phyloP scores from a whole-genome alignment of 2,329 filamentous ascomycete species.

The Trichoderma koningiopsis region DNA sequence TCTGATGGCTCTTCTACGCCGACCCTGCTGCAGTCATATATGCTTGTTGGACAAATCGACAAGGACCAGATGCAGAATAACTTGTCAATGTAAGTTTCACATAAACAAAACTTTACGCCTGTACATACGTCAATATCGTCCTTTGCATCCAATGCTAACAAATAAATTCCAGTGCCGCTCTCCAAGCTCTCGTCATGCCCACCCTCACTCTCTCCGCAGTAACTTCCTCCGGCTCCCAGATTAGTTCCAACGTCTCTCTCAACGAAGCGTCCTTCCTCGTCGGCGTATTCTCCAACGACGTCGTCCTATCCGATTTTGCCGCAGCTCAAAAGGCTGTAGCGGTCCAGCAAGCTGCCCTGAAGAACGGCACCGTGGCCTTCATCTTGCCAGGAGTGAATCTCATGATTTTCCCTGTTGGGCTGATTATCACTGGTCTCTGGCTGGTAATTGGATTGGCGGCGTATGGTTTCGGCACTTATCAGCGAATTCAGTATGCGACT shows the following conservation, averaged over 20 bases:
- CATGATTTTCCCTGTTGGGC: conserved; percentile 69
- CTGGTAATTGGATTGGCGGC: conserved; percentile 56
- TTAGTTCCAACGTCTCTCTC: conserved; percentile 66
- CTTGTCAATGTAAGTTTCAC: conserved; percentile 61
- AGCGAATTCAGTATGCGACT: conserved; percentile 67
- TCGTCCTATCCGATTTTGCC: conserved; percentile 54
- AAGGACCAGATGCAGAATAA: conserved; percentile 53
- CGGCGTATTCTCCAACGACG: conserved; percentile 66
- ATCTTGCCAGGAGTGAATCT: conserved; percentile 69
- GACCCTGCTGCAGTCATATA: conserved; percentile 61
- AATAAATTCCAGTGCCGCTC: conserved; percentile 48
- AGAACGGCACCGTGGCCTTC: conserved; percentile 62
- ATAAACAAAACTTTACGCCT: not conserved
- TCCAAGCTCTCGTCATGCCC: conserved; percentile 68
- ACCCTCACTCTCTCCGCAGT: conserved; percentile 66
- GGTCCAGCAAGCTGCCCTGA: conserved; percentile 46
- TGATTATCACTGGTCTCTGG: conserved; percentile 68
- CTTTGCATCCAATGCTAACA: not conserved
- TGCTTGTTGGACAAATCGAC: conserved; percentile 71
- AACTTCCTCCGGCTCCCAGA: conserved; percentile 51
- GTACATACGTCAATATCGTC: not conserved
- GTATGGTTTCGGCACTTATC: conserved; percentile 66
- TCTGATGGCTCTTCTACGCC: conserved; percentile 33
- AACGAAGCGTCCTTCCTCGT: conserved; percentile 72
- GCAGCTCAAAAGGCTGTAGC: conserved; percentile 53